phyloP scores from a whole-genome alignment of 768 basidiomycete species.

The Hypholoma sublateritium region DNA sequence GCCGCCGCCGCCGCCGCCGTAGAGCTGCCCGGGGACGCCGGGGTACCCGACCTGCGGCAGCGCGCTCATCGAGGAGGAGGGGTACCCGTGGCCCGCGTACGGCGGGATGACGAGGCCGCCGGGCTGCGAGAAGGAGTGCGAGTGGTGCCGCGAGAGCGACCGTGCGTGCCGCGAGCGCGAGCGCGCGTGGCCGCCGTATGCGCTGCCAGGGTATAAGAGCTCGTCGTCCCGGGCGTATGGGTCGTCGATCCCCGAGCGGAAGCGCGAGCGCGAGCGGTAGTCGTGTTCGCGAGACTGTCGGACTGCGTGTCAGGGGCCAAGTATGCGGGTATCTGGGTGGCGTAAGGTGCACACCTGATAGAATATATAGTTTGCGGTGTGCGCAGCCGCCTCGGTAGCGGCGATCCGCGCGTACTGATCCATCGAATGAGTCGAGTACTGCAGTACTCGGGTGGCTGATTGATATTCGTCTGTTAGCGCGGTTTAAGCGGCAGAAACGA shows the following conservation, averaged over 20 bases:
- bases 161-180: conserved; percentile 32
- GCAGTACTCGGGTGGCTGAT: conserved; percentile 57
- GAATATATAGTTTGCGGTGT: conserved; percentile 63
- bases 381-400: conserved; percentile 66
- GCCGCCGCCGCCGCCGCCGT: conserved; percentile 15
- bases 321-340: neutral
- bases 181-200: conserved; percentile 24
- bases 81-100: conserved; percentile 21
- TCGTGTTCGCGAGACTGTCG: conserved; percentile 37
- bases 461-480: conserved; percentile 7
- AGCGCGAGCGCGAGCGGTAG: conserved; percentile 33
- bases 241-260: conserved; percentile 30
- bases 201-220: conserved; percentile 19
- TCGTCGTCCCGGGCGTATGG: conserved; percentile 40
- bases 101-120: conserved; percentile 15
- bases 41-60: conserved; percentile 22
- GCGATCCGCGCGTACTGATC: conserved; percentile 47
- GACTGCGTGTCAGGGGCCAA: conserved; percentile 1
- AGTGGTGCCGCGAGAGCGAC: conserved; percentile 37
- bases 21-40: neutral
- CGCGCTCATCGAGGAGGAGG: conserved; percentile 14
- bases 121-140: conserved; percentile 24
- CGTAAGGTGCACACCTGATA: conserved; percentile 40
- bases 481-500: neutral
- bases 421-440: conserved; percentile 41